A percentile compares a stretch with the other conserved stretches of the same genome.
Conservation (phyloP, 31 red algal species). For the Asparagopsis taxiformis region DNA sequence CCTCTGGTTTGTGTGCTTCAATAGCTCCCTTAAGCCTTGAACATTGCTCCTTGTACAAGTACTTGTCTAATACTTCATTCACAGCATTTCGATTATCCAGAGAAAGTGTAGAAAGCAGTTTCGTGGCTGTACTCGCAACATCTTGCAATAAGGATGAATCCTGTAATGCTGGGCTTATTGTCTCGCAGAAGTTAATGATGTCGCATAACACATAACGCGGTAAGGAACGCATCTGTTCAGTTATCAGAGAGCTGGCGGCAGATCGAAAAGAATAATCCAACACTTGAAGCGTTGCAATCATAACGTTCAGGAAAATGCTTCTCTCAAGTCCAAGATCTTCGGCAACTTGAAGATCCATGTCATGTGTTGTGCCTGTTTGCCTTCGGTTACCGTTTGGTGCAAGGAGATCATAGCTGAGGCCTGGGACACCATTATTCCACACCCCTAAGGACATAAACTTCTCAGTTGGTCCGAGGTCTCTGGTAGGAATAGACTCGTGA, state of each 20-base stretch:
- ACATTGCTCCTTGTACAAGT: constrained; percentile 57
- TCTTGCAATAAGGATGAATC: constrained; percentile 34
- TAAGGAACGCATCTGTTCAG: constrained; percentile 29
- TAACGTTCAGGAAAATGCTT: constrained; percentile 30
- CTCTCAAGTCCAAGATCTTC: constrained; percentile 10
- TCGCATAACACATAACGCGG: constrained; percentile 53
- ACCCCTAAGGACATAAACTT: constrained; percentile 12
- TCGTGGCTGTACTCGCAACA: constrained; percentile 15
- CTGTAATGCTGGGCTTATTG: constrained; percentile 8
- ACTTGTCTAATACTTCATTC: constrained; percentile 50
- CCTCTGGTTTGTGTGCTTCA: background rate
- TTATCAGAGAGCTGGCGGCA: constrained; percentile 31
- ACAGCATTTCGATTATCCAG: constrained; percentile 49
- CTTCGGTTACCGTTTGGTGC: background rate
- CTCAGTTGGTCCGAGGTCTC: background rate
- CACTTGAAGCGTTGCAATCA: constrained; percentile 7
- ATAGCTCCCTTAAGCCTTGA: constrained; percentile 15
- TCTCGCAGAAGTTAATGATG: constrained; percentile 67
- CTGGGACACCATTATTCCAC: constrained; percentile 40
- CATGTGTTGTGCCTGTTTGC: background rate
- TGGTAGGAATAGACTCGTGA: background rate
- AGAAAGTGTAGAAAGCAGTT: constrained; percentile 44
- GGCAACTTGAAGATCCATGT: constrained; percentile 1
- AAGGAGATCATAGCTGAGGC: constrained; percentile 33
- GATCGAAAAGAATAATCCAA: constrained; percentile 31